Base-by-base conservation (phyloP, 208 protist species). In the Paratrypanosoma confusum region DNA sequence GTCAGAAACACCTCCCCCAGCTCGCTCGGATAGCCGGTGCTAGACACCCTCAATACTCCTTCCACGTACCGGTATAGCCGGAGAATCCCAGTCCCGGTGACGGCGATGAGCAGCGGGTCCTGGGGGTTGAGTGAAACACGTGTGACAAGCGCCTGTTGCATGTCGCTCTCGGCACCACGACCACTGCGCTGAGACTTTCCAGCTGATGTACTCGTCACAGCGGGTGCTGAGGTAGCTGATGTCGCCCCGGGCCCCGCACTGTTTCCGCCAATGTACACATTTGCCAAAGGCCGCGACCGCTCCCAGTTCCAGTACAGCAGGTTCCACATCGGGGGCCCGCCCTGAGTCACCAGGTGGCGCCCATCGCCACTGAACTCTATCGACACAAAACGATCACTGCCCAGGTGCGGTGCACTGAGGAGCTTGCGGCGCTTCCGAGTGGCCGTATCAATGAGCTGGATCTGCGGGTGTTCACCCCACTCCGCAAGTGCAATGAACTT, bases 401-500 rank as follows among this genome's bases (percentile, higher is more conserved):
- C 78, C 11, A 91, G 47, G 32, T 89, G 76, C 21, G 1, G 40
- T 34, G 88, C 65, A 39, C 58, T 87, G 29, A 95, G 62, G 18
- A 83, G 57, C 50, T 91, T 92, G 11, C 84, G 79, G 1, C 81
- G 74, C 51, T 90, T 95, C 14, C 77, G 75, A 1, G 81, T 85
- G 28, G 79, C 62, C 17, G 81, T 85, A 46, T 95, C 82, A 40
- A 90, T 86, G 43, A 95, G 77, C 51, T 87, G 75, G 25, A 95
- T 78, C 47, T 79, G 66, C 8, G 80, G 71, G 26, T 55, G 28
- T 7, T 69, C 37, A 13, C 74, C 81, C 17, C 66, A 60, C 60
- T 97, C 93, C 5, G 93, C 91, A 23, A 98, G 71, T 31, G 95
- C 95, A 21, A 96, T 69, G 40, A 91, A 98, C 54, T 96, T 96